phyloP scores from a whole-genome alignment of 441 rosid species.

The Manihot esculenta region DNA sequence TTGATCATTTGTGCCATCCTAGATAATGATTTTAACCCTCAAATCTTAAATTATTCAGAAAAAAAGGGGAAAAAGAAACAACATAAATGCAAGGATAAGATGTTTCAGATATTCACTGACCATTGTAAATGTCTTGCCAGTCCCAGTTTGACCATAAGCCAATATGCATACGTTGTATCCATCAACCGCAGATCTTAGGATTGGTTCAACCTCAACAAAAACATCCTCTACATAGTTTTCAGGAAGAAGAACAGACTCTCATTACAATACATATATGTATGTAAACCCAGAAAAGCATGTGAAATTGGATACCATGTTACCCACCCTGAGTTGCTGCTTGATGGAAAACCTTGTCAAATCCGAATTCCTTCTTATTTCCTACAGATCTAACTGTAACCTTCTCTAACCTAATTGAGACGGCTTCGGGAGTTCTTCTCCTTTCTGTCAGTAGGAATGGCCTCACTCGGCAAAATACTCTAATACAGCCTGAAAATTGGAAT shows the following conservation, averaged over 20 bases:
- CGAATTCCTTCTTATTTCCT: constrained; percentile 62
- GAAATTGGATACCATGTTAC: constrained; percentile 18
- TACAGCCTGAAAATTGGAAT: constrained; percentile 55
- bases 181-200: constrained; percentile 85
- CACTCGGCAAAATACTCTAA: constrained; percentile 81
- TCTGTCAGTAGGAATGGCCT: constrained; percentile 51
- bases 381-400: constrained; percentile 50
- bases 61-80: neutral
- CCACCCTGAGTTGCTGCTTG: constrained; percentile 73
- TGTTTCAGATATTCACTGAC: constrained; percentile 35
- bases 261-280: constrained; percentile 3
- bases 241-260: constrained; percentile 29
- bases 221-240: constrained; percentile 64
- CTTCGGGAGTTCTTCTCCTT: constrained; percentile 46
- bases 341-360: constrained; percentile 70
- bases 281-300: neutral
- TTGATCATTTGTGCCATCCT: constrained; percentile 71
- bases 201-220: constrained; percentile 73
- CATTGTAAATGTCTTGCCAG: constrained; percentile 92
- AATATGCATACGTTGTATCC: constrained; percentile 83
- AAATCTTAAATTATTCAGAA: constrained; percentile 5
- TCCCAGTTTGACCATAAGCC: constrained; percentile 93
- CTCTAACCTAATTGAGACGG: constrained; percentile 46
- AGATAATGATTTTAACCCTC: constrained; percentile 21
- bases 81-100: constrained; percentile 2